phyloP scores from a whole-genome alignment of 352 stramenopile species.

The Phytopythium helicoides region DNA sequence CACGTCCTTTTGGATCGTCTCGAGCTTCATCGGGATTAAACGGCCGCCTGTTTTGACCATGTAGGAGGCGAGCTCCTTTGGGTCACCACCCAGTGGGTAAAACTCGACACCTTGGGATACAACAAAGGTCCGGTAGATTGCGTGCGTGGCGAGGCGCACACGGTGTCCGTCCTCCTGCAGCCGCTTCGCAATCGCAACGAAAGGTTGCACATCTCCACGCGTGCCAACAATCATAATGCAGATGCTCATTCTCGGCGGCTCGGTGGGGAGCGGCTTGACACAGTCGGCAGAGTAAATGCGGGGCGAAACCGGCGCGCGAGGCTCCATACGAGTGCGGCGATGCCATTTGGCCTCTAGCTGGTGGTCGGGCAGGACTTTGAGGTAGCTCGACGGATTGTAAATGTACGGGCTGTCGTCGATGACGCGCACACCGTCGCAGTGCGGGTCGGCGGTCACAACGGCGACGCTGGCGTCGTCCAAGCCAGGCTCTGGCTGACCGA shows the following conservation, averaged over 20 bases:
- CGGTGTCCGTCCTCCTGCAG: conserved; percentile 85
- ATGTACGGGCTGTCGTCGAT: conserved; percentile 3
- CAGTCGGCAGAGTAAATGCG: conserved; percentile 1
- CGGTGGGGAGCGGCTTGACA: neutral
- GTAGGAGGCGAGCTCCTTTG: conserved; percentile 82
- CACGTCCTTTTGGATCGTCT: conserved; percentile 62
- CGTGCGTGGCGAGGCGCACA: conserved; percentile 90
- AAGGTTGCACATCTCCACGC: conserved; percentile 84
- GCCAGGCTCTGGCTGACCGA: neutral
- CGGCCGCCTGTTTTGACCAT: conserved; percentile 90
- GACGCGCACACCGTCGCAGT: neutral
- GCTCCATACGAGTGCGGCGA: neutral
- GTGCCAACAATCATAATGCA: conserved; percentile 92
- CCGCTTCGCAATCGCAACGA: conserved; percentile 81
- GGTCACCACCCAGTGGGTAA: conserved; percentile 72
- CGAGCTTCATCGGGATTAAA: conserved; percentile 65
- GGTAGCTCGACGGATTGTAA: conserved; percentile 2
- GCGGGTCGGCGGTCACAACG: neutral
- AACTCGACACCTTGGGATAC: conserved; percentile 72
- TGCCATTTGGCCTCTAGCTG: conserved; percentile 4
- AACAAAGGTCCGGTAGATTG: conserved; percentile 85
- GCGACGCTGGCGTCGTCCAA: neutral
- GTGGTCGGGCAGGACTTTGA: conserved; percentile 3
- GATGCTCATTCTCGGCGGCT: conserved; percentile 45
- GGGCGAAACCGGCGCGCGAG: neutral